Evolutionary conservation across 1,284 basidiomycete genomes (phyloP).

Genomic region (Puccinia novopanici): DNA sequence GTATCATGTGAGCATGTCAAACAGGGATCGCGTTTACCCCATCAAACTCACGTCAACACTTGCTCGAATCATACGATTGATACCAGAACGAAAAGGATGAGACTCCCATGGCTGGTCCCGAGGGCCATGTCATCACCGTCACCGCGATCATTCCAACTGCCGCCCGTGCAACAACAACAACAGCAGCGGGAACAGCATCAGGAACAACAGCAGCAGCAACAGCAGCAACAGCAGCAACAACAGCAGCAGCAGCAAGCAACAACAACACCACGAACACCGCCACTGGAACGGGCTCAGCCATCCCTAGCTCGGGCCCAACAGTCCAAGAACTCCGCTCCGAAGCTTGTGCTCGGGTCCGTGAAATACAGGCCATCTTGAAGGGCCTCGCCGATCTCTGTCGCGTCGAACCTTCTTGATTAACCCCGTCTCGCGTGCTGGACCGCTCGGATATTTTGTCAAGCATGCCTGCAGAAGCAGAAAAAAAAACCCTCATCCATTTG

Average conservation of each 20-base stretch:
- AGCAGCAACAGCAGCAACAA: neutral
- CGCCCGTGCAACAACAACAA: neutral
- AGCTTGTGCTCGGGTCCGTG: slow-evolving; percentile 34
- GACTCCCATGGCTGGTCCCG: neutral
- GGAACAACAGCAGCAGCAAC: neutral
- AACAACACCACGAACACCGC: too few species aligned
- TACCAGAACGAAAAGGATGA: slow-evolving; percentile 11
- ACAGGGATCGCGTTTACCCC: too few species aligned
- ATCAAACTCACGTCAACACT: too few species aligned
- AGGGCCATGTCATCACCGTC: slow-evolving; percentile 37
- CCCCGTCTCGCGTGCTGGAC: too few species aligned
- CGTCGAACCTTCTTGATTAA: slow-evolving; percentile 39
- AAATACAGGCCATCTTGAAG: slow-evolving; percentile 41
- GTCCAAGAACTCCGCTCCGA: slow-evolving; percentile 41
- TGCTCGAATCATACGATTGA: neutral
- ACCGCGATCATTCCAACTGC: slow-evolving; percentile 39
- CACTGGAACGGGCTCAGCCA: neutral
- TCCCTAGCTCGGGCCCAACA: neutral
- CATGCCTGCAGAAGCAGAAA: too few species aligned
- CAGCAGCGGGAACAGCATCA: neutral
- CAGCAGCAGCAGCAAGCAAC: neutral
- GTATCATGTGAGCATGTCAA: neutral
- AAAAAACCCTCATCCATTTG: too few species aligned
- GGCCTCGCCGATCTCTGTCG: slow-evolving; percentile 43
- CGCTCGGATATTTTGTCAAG: too few species aligned